Conservation (phyloP, 208 protist species). For the Acanthamoeba lenticulata region DNA sequence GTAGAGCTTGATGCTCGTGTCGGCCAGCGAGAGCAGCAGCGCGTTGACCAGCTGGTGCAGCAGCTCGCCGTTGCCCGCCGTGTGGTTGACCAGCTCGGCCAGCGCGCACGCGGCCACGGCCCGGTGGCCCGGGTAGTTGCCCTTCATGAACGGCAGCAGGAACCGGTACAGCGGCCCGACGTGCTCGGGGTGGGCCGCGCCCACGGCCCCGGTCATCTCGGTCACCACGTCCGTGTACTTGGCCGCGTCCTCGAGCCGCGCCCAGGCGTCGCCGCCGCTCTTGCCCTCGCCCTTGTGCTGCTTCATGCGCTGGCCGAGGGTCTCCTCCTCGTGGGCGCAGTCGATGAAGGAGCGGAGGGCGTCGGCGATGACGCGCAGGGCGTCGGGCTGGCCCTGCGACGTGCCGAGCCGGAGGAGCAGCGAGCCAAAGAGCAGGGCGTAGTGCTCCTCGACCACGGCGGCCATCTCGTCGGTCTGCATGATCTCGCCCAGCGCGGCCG, state of each 20-base stretch:
- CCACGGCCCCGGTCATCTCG: neutral
- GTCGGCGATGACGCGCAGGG: slow-evolving; percentile 44
- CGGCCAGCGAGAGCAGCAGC: slow-evolving; percentile 62
- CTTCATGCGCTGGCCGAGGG: no score
- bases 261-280: neutral
- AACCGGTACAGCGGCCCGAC: slow-evolving; percentile 60
- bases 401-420: slow-evolving; percentile 74
- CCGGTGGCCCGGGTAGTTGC: slow-evolving; percentile 73
- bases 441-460: slow-evolving; percentile 35
- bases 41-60: slow-evolving; percentile 74
- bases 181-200: slow-evolving; percentile 62
- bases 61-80: neutral
- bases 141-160: slow-evolving; percentile 70
- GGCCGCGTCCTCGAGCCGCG: neutral
- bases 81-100: slow-evolving; percentile 69
- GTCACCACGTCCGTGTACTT: slow-evolving; percentile 36
- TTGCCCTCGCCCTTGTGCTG: neutral
- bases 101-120: slow-evolving; percentile 56
- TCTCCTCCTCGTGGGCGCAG: neutral
- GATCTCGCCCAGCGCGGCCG: slow-evolving; percentile 75
- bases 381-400: slow-evolving; percentile 23
- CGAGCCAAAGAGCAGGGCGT: slow-evolving; percentile 65
- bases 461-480: slow-evolving; percentile 70
- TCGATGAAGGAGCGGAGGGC: neutral
- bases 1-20: slow-evolving; percentile 69